These are phyloP conservation scores for Tuber aestivum DNA, from an alignment of 495 filamentous ascomycete genomes.

Conservation along the genomic window DNA sequence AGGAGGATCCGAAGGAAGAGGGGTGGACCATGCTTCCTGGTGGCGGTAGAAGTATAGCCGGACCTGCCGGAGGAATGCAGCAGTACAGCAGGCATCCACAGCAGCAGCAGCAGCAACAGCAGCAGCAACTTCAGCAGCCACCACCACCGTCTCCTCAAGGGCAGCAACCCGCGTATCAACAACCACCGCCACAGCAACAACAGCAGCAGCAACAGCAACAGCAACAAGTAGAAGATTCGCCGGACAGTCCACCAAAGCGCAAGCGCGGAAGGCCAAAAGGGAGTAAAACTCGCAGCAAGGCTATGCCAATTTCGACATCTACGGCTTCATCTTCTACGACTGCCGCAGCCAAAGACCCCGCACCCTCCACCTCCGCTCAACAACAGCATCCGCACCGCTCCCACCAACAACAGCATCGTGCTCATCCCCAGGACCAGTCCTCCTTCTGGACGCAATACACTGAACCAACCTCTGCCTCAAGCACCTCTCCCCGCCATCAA, in stretches of 20 bases:
- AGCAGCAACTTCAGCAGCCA: slow-evolving; percentile 13
- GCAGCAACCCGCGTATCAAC: slow-evolving; percentile 16
- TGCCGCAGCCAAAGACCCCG: not conserved
- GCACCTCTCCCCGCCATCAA: not conserved
- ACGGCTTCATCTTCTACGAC: slow-evolving; percentile 6
- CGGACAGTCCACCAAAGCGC: slow-evolving; percentile 29
- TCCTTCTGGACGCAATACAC: slow-evolving; percentile 41
- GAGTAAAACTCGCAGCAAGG: slow-evolving; percentile 36
- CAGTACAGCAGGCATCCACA: slow-evolving; percentile 16
- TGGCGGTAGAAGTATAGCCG: slow-evolving; percentile 12
- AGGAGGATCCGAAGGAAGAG: slow-evolving; percentile 19
- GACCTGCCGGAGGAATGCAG: slow-evolving; percentile 18
- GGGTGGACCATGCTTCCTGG: slow-evolving; percentile 15
- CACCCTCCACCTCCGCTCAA: not conserved
- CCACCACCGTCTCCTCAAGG: slow-evolving; percentile 11
- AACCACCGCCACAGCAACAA: not conserved
- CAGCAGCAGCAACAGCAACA: slow-evolving; percentile 7
- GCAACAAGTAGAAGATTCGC: slow-evolving; percentile 10
- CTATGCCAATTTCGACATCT: slow-evolving; percentile 24
- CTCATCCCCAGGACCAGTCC: slow-evolving; percentile 19
- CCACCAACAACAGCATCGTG: slow-evolving; percentile 12
- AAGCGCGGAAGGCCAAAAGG: slow-evolving; percentile 41
- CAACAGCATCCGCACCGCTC: slow-evolving; percentile 21
- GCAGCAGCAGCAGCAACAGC: slow-evolving; percentile 21
- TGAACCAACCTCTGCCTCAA: slow-evolving; percentile 15